Percentiles rank a stretch among this genome's conserved stretches.
phyloP scores from a whole-genome alignment of 2,329 filamentous ascomycete species.

The Boeremia exigua region DNA sequence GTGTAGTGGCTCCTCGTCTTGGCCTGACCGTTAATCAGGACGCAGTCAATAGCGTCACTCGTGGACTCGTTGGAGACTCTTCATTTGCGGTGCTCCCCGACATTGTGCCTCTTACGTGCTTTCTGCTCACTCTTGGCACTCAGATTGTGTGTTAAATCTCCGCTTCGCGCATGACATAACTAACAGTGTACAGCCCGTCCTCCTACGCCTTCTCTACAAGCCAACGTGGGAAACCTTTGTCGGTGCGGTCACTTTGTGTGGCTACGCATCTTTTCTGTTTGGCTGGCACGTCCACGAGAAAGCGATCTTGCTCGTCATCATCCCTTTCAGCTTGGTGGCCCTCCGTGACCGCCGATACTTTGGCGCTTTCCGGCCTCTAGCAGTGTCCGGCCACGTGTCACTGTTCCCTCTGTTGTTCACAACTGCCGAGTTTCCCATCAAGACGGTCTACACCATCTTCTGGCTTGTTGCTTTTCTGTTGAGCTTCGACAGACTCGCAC shows the following conservation, averaged over 20 bases:
- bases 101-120: conserved; percentile 79
- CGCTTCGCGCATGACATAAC: background rate
- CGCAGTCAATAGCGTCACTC: conserved; percentile 86
- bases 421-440: conserved; percentile 88
- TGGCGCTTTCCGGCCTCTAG: conserved; percentile 87
- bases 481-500: conserved; percentile 85
- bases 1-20: conserved; percentile 77
- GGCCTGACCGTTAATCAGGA: conserved; percentile 74
- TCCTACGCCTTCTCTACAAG: conserved; percentile 79
- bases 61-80: conserved; percentile 91
- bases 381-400: conserved; percentile 92
- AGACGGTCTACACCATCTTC: conserved; percentile 88
- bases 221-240: conserved; percentile 91
- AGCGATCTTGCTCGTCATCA: conserved; percentile 89
- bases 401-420: conserved; percentile 95
- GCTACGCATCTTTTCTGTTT: conserved; percentile 95
- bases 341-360: conserved; percentile 89
- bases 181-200: conserved; percentile 49
- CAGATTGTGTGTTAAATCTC: conserved; percentile 63
- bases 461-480: conserved; percentile 89
- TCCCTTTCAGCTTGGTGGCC: conserved; percentile 92
- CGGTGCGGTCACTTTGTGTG: conserved; percentile 87
- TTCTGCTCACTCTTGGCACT: conserved; percentile 80
- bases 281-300: conserved; percentile 99
- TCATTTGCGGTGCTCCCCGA: conserved; percentile 92